Evolutionary conservation across 306 rosid species (phyloP), one percentile per base, ranked within the genome.

Genomic region (Dalbergia oliveri): DNA sequence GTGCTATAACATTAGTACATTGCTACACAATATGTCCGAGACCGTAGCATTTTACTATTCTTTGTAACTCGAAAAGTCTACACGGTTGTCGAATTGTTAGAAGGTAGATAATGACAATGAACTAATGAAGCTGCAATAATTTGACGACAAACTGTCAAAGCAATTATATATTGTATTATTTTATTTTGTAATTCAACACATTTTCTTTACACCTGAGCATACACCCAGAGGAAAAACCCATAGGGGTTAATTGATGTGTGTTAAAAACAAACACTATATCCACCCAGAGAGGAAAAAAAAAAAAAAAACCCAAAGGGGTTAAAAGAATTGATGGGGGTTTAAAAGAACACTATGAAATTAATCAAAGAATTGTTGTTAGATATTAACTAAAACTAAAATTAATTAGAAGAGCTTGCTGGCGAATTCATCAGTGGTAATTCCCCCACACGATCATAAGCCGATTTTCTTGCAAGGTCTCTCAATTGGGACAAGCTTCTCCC

Each of bases 401-500:
- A 14, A 15, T 78, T 41, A 87, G 49, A 91, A 91, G 4, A 93
- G 88, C 18, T 91, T 93, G 88, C 94, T 88, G 3, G 91, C 97
- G n/a, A 93, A 88, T 84, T 94, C 98, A 57, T 91, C 94, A 0
- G 83, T 37, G 8, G 76, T 0, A 21, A 79, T 73, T 43, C 92
- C 98, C 11, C 86, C 4, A 16, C 9, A 3, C 92, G 84, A 41
- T 86, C 89, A 43, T 85, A 89, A 73, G 91, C 90, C 2, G 97
- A 87, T 75, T 91, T 91, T 9, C 19, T 72, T 0, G 89, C 91
- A 57, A 93, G 86, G 62, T 91, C 86, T 82, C 89, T 85, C 0
- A 93, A 77, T 47, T 93, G 89, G 0, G 94, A 88, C 74, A 87
- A 71, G 79, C 90, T 93, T 77, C 98, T 91, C 12, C 98, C 98